Percentiles rank a stretch among this genome's conserved stretches.
Evolutionary conservation across 2,329 filamentous ascomycete genomes (phyloP).

Genomic region (Phialophora expanda): DNA sequence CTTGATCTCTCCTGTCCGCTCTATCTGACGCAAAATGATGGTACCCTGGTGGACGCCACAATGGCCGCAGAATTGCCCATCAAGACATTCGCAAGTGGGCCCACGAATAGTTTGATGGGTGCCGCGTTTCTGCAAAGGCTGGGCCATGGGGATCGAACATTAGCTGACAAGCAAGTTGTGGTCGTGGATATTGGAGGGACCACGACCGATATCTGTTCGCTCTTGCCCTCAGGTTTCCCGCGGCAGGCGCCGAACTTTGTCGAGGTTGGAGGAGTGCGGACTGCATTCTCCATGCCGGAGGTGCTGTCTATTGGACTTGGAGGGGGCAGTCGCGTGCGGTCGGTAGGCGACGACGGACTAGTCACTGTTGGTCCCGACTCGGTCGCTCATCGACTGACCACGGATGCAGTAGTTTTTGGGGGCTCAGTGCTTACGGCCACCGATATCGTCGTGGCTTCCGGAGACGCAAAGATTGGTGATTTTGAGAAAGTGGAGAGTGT

Average conservation of each 20-base stretch:
- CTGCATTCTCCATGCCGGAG: constrained; percentile 64
- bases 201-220: constrained; percentile 64
- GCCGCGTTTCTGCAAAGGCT: constrained; percentile 63
- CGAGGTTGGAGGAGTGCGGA: constrained; percentile 63
- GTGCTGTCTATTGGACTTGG: constrained; percentile 63
- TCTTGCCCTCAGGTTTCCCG: constrained; percentile 65
- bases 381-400: constrained; percentile 58
- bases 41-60: constrained; percentile 62
- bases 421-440: constrained; percentile 60
- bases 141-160: constrained; percentile 24
- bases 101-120: constrained; percentile 68
- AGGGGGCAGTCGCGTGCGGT: constrained; percentile 56
- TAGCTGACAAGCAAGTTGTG: constrained; percentile 44
- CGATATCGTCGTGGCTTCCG: constrained; percentile 56
- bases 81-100: constrained; percentile 66
- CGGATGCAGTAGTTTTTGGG: constrained; percentile 59
- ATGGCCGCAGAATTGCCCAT: constrained; percentile 64
- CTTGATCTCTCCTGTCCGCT: constrained; percentile 60
- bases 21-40: constrained; percentile 69
- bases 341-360: constrained; percentile 36
- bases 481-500: constrained; percentile 36
- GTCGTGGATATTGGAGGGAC: constrained; percentile 67
- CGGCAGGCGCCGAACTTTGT: constrained; percentile 64
- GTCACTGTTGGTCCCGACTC: constrained; percentile 62
- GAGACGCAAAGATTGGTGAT: constrained; percentile 40